phyloP scores from a whole-genome alignment of 495 filamentous ascomycete species.

The Ascobolus immersus region DNA sequence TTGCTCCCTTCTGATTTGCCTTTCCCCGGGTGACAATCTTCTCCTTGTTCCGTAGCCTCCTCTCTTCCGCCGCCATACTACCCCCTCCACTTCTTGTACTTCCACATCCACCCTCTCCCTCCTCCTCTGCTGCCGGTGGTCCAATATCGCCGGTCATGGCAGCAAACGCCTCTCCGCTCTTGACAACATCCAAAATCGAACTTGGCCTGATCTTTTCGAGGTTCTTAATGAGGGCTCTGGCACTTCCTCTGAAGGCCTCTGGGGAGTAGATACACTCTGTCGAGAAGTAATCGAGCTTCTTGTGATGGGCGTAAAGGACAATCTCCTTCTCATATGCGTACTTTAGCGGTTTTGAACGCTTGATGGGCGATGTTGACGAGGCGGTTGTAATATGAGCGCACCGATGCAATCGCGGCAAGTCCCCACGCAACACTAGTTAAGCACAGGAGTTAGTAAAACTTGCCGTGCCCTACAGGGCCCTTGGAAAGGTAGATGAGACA shows the following conservation, averaged over 20 bases:
- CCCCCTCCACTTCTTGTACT: constrained; percentile 41
- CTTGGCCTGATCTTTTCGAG: constrained; percentile 78
- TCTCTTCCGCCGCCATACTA: neutral
- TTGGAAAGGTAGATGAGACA: too few relatives aligned
- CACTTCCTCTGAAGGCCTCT: constrained; percentile 88
- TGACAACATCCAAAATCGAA: constrained; percentile 80
- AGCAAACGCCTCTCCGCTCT: constrained; percentile 90
- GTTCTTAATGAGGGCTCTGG: constrained; percentile 77
- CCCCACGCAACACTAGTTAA: constrained; percentile 43
- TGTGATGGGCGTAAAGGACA: constrained; percentile 87
- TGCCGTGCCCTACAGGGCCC: too few relatives aligned
- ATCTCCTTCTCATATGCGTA: constrained; percentile 99
- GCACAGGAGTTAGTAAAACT: too few relatives aligned
- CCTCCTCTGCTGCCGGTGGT: constrained; percentile 19
- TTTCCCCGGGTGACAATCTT: constrained; percentile 16
- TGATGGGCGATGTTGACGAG: constrained; percentile 46
- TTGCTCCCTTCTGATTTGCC: constrained; percentile 14
- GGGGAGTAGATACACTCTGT: constrained; percentile 97
- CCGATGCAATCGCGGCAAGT: constrained; percentile 61
- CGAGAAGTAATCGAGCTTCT: constrained; percentile 87
- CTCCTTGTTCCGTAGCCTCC: constrained; percentile 41
- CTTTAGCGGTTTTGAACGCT: constrained; percentile 85
- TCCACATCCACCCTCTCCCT: constrained; percentile 50
- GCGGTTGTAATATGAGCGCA: constrained; percentile 84
- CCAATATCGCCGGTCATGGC: constrained; percentile 28